Evolutionary conservation across 768 basidiomycete genomes (phyloP), one percentile per base, ranked within the genome.

Genomic region (Suillus weaverae): DNA sequence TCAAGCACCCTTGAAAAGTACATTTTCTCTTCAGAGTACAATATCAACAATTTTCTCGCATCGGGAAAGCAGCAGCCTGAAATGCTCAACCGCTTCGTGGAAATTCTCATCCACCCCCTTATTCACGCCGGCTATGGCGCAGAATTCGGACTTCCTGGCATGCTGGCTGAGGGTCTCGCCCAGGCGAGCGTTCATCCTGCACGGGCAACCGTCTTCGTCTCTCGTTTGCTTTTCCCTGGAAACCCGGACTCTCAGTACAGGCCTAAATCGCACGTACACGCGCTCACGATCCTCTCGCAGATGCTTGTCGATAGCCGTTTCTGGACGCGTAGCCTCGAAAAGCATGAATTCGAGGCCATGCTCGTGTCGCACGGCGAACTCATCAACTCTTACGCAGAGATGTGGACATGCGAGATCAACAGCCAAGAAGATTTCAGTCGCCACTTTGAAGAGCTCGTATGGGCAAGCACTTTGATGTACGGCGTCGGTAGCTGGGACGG

Each of bases 111-210:
- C 2, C 90, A 92, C 66, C 86, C 89, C 0, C 67, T 90, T 63
- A 90, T 91, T 44, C 87, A 90, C 69, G 67, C 78, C 4, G 89
- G 87, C 4, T 85, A 85, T 70, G 90, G 88, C 2, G 73, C 82
- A 9, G 90, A 91, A 70, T 90, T 91, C 64, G 82, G 82, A 16
- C 60, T 90, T 39, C 83, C 82, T 13, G 89, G 89, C 2, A 79
- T 89, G 66, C 75, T 87, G 4, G 85, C 84, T 4, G 89, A 91
- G 79, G 89, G 89, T 87, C 82, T 89, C 4, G 86, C 89, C 1
- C 82, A 84, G 73, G 77, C 85, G 2, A 81, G 85, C 4, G 81
- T 87, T 4, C 86, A 89, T 66, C 62, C 69, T 6, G 65, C 80
- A 6, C 71, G 75, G 16, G 78, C 79, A 16, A 74, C 76, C 4